phyloP scores from a whole-genome alignment of 2,329 filamentous ascomycete genomes.

The Fusarium sp. region DNA sequence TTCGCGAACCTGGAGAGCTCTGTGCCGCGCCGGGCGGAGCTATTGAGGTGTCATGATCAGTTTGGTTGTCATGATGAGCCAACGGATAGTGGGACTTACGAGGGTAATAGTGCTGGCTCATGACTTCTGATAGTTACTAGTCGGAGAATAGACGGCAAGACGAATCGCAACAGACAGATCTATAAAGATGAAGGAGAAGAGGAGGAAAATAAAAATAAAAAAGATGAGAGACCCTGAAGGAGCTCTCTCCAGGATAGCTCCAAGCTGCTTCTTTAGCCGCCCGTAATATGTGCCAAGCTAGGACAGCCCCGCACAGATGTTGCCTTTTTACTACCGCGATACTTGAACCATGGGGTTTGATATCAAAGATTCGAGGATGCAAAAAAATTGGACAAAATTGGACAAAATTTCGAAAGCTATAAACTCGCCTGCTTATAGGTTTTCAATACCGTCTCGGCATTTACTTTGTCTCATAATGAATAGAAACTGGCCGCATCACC shows the following conservation, averaged over 20 bases:
- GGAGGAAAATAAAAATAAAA: slow-evolving; percentile 5
- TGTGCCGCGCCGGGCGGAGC: slow-evolving; percentile 56
- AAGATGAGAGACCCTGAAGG: slow-evolving; percentile 12
- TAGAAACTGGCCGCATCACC: slow-evolving; percentile 12
- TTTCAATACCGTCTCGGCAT: neutral
- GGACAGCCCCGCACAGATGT: slow-evolving; percentile 34
- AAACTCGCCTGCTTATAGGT: neutral
- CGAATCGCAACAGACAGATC: neutral
- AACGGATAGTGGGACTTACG: slow-evolving; percentile 52
- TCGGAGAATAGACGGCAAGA: neutral
- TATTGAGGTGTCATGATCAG: slow-evolving; percentile 46
- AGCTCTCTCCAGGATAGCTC: slow-evolving; percentile 19
- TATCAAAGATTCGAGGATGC: neutral
- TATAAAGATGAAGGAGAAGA: slow-evolving; percentile 7
- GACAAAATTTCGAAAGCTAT: neutral
- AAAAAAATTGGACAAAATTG: neutral
- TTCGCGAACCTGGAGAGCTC: slow-evolving; percentile 46
- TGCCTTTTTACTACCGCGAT: slow-evolving; percentile 17
- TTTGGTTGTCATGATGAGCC: slow-evolving; percentile 27
- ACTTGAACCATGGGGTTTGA: slow-evolving; percentile 9
- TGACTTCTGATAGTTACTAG: slow-evolving; percentile 37
- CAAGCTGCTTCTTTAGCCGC: slow-evolving; percentile 34
- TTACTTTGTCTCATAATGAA: slow-evolving; percentile 5
- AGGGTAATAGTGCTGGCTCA: slow-evolving; percentile 61
- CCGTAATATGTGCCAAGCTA: slow-evolving; percentile 36